A percentile compares a stretch with the other conserved stretches of the same genome.
These are phyloP conservation scores for Boeremia lycopersici DNA, from an alignment of 2,329 filamentous ascomycete genomes.

Conservation along the genomic window DNA sequence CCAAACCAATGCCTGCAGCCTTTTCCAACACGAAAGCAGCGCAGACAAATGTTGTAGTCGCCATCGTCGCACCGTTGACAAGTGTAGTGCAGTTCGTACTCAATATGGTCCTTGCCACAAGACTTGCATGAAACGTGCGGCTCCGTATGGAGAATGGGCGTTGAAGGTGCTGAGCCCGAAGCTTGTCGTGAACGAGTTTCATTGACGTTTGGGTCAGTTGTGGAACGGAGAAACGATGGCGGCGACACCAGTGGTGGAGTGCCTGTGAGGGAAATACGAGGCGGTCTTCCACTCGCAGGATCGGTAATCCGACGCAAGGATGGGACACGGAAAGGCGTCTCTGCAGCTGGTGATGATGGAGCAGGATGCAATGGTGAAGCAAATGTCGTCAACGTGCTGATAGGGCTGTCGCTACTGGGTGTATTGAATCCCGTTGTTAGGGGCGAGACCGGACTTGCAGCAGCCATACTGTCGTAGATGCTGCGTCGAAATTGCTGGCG, in stretches of 20 bases:
- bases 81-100: conserved; percentile 86
- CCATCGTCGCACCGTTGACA: conserved; percentile 74
- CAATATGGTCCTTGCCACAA: conserved; percentile 74
- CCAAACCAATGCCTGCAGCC: conserved; percentile 90
- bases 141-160: conserved; percentile 62
- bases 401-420: conserved; percentile 33
- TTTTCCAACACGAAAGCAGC: conserved; percentile 76
- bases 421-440: conserved; percentile 35
- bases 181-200: conserved; percentile 26
- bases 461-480: conserved; percentile 28
- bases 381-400: conserved; percentile 33
- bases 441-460: conserved; percentile 40
- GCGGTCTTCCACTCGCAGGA: conserved; percentile 27
- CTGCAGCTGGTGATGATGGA: conserved; percentile 23
- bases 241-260: conserved; percentile 35
- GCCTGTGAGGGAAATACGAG: conserved; percentile 28
- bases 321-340: conserved; percentile 23
- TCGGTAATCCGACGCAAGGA: conserved; percentile 43
- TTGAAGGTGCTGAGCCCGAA: conserved; percentile 16
- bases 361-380: conserved; percentile 27
- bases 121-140: conserved; percentile 75
- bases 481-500: conserved; percentile 41
- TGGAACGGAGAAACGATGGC: conserved; percentile 37
- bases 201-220: conserved; percentile 32
- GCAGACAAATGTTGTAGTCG: conserved; percentile 77